Evolutionary conservation across 768 basidiomycete species (phyloP).

Genomic region (Leccinum longicurvipes): DNA sequence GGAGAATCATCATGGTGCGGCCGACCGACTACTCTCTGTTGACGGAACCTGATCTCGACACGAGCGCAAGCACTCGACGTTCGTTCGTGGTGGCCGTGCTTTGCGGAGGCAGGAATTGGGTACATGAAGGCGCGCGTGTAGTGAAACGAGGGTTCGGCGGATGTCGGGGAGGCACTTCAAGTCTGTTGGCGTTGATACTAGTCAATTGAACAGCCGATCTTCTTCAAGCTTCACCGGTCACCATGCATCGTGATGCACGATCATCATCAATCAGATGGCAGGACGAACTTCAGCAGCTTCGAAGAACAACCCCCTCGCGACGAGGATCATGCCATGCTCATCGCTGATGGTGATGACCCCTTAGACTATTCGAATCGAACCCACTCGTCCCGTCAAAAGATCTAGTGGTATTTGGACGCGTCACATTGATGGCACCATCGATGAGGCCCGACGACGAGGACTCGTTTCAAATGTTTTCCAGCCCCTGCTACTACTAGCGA

Average conservation of each 20-base stretch:
- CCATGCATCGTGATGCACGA: too few relatives aligned
- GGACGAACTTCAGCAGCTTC: neutral
- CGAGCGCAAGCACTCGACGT: neutral
- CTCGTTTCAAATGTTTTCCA: neutral
- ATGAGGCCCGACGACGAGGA: neutral
- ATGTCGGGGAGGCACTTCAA: neutral
- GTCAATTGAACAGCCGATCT: too few relatives aligned
- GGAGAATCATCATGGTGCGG: neutral
- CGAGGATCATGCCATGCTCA: neutral
- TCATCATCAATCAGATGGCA: neutral
- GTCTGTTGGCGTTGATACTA: neutral
- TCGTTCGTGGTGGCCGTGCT: neutral
- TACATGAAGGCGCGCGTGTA: too few relatives aligned
- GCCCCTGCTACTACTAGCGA: too few relatives aligned
- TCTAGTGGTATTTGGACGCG: neutral
- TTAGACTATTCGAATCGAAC: neutral
- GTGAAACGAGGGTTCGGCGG: neutral
- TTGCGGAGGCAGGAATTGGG: neutral
- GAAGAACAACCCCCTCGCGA: neutral
- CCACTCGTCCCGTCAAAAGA: neutral
- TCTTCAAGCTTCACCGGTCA: too few relatives aligned
- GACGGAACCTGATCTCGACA: neutral
- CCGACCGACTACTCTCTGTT: neutral
- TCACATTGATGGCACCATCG: neutral
- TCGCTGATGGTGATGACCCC: neutral